Base-by-base conservation (phyloP, 2,329 filamentous ascomycete species). In the Pestalotiopsis sp. region DNA sequence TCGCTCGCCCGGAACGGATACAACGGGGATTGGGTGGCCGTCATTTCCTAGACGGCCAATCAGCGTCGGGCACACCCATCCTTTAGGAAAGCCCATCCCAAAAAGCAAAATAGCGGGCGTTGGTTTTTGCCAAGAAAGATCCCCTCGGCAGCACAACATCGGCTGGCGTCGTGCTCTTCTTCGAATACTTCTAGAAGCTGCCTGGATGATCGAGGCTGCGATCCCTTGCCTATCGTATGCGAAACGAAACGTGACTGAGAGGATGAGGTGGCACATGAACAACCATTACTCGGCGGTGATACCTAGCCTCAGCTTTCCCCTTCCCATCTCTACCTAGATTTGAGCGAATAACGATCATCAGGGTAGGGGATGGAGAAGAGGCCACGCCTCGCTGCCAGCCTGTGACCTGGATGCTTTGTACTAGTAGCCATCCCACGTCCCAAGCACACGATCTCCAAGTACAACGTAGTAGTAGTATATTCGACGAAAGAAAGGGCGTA, bases 161-260 rank as follows among this genome's bases (percentile, higher is more conserved):
- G 38, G 35, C 26, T 35, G 24, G 58, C 56, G 56, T 61, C 13
- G 14, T 35, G n/a, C 58, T 38, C n/a, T 14, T 24, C 9, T 39
- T 39, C 24, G 58, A 61, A 35, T 26, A 13, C n/a, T 61, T 61
- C 58, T 61, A 61, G 58, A 61, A 61, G 26, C 56, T 39, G 38
- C 7, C 20, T n/a, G 40, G 13, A 14, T 48, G 13, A 48, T 52
- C 44, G 20, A 52, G 44, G 17, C 44, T 52, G 44, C 44, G 7
- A 35, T 35, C 30, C 44, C 14, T 52, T 52, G 44, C 14, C 20
- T 22, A 2, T 35, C 6, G 30, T 35, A 35, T 35, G 30, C 30
- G 30, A 35, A 35, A 35, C 30, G 30, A 35, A 35, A 35, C 30
- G 9, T 35, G 30, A 35, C 30, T 35, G 30, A 35, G 30, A 9